A percentile compares a stretch with the other conserved stretches of the same genome.
Evolutionary conservation across 805 yeast species (phyloP).

Genomic region (Cyberlindnera misumaiensis): DNA sequence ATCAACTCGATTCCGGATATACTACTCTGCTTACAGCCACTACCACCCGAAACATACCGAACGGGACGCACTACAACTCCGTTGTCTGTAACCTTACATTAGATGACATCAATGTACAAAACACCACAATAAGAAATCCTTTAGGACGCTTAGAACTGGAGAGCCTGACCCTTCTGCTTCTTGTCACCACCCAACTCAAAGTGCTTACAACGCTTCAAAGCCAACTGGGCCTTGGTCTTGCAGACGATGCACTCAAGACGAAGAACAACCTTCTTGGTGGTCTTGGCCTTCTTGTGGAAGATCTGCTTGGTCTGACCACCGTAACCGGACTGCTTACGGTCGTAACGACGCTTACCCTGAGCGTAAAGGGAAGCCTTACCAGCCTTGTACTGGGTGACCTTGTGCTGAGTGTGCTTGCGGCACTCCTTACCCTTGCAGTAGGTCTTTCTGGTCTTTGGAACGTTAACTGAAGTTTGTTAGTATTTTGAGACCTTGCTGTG

Average conservation of each 20-base stretch:
- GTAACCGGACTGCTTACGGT: slow-evolving; percentile 99
- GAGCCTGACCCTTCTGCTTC: slow-evolving; percentile 99
- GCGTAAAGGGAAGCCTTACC: slow-evolving; percentile 99
- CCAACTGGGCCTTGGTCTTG: slow-evolving; percentile 97
- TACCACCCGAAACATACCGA: too few species aligned
- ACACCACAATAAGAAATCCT: slow-evolving; percentile 7
- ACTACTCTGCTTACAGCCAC: too few species aligned
- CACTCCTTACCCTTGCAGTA: slow-evolving; percentile 99
- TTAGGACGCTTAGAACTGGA: slow-evolving; percentile 81
- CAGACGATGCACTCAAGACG: slow-evolving; percentile 98
- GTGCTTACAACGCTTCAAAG: slow-evolving; percentile 99
- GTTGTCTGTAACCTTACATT: slow-evolving; percentile 20
- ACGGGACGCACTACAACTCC: not conserved
- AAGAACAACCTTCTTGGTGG: slow-evolving; percentile 99
- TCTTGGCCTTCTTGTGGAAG: slow-evolving; percentile 99
- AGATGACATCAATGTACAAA: slow-evolving; percentile 21
- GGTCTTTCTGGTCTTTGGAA: slow-evolving; percentile 99
- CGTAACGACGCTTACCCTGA: slow-evolving; percentile 99
- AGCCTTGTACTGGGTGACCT: slow-evolving; percentile 99
- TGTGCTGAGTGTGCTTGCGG: slow-evolving; percentile 99
- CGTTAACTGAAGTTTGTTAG: slow-evolving; percentile 69
- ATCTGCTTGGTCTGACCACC: slow-evolving; percentile 99
- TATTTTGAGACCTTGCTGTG: slow-evolving; percentile 4
- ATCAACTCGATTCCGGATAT: not conserved
- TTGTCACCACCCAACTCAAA: slow-evolving; percentile 99